These are phyloP conservation scores for Calonectria pseudoreteaudii DNA, from an alignment of 2,329 filamentous ascomycete species.

Conservation along the genomic window DNA sequence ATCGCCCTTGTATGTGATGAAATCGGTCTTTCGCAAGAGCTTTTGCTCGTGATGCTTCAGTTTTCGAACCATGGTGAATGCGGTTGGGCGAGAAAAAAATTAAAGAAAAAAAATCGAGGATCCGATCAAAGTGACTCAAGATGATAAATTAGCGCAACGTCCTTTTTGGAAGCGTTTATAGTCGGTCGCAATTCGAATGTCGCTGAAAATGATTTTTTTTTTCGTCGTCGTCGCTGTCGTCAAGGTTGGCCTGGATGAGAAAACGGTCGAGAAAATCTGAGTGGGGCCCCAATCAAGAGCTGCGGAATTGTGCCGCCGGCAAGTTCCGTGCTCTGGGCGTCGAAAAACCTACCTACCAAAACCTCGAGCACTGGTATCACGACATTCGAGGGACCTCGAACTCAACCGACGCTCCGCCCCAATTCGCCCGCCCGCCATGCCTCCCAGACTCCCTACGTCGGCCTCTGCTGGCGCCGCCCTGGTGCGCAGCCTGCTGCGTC, in stretches of 20 bases:
- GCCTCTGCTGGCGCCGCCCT: slow-evolving; percentile 36
- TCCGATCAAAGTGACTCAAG: background rate
- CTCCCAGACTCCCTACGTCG: slow-evolving; percentile 50
- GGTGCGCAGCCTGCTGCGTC: slow-evolving; percentile 34
- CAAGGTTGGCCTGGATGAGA: slow-evolving; percentile 29
- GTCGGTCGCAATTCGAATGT: background rate
- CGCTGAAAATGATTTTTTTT: background rate
- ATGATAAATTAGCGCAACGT: background rate
- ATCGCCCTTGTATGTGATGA: slow-evolving; percentile 93
- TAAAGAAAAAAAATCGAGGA: background rate
- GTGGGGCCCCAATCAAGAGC: slow-evolving; percentile 34
- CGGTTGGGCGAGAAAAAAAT: background rate
- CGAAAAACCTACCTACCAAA: slow-evolving; percentile 42
- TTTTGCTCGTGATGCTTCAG: slow-evolving; percentile 98
- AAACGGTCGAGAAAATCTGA: slow-evolving; percentile 38
- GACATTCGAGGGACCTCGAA: slow-evolving; percentile 17
- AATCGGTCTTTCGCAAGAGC: slow-evolving; percentile 92
- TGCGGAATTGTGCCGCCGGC: slow-evolving; percentile 41
- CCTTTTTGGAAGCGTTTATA: background rate
- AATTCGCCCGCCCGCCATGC: slow-evolving; percentile 50
- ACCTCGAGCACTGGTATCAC: slow-evolving; percentile 36
- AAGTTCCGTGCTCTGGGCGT: slow-evolving; percentile 33
- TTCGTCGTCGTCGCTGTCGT: background rate
- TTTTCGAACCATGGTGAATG: slow-evolving; percentile 83
- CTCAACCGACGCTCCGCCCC: background rate